phyloP scores from a whole-genome alignment of 257 asterid species.

The Agastache rugosa region DNA sequence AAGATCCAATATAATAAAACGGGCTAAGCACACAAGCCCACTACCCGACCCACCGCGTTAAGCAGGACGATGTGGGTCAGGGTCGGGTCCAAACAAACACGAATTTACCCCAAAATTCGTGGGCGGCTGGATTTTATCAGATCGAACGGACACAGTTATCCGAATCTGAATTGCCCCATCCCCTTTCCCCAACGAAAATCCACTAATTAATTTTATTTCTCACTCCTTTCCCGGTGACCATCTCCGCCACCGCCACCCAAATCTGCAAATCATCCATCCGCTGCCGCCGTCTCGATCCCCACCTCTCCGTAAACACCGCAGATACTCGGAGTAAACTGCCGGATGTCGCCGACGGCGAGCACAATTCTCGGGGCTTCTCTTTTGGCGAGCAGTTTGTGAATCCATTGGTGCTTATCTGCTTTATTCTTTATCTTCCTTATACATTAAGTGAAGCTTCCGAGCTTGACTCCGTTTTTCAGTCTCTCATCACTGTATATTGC shows the following conservation, averaged over 20 bases:
- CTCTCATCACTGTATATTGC: conserved; percentile 53
- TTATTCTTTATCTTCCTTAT: conserved; percentile 52
- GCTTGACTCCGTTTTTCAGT: conserved; percentile 53
- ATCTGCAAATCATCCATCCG: conserved; percentile 7
- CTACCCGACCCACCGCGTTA: neutral
- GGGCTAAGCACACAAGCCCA: neutral
- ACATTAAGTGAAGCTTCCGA: conserved; percentile 51
- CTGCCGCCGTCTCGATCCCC: conserved; percentile 26
- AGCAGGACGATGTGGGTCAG: neutral
- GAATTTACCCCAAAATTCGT: neutral
- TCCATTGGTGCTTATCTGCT: conserved; percentile 51
- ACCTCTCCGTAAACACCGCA: neutral
- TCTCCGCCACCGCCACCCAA: conserved; percentile 33
- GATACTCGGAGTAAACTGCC: conserved; percentile 12
- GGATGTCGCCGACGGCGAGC: conserved; percentile 55
- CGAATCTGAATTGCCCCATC: conserved; percentile 15
- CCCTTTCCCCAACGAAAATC: conserved; percentile 14
- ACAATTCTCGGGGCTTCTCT: conserved; percentile 55
- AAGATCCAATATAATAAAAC: neutral
- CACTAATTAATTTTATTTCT: conserved; percentile 26
- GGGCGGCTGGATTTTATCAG: conserved; percentile 23
- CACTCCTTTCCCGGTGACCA: conserved; percentile 23
- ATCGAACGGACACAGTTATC: conserved; percentile 30
- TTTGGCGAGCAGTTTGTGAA: conserved; percentile 53
- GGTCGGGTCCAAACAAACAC: neutral